Base-by-base conservation (phyloP, 306 rosid genomes). In the Luffa aegyptiaca region DNA sequence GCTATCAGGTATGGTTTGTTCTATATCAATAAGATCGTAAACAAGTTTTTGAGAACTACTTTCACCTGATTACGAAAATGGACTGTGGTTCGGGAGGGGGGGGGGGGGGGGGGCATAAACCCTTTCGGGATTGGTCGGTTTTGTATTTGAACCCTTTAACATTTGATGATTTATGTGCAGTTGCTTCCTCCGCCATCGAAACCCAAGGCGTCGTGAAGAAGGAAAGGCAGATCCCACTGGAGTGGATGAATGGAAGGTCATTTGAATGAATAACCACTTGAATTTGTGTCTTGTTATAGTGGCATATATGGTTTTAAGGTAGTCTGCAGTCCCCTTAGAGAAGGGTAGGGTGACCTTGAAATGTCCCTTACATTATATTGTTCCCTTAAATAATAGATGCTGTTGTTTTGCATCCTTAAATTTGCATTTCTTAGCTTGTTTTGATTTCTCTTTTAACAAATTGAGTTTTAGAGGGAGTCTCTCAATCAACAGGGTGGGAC, bases 131-230 rank as follows among this genome's bases (percentile, higher is more conserved):
- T 68, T 7, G 21, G 46, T 41, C 16, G 6, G 14, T 65, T 65
- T 16, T 65, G 52, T 20, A 5, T 64, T 33, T 2, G 13, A 62
- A 26, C 69, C 33, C 5, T 69, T 37, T 8, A 72, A 26, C 14
- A 20, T 48, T 31, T 31, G 42, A 14, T 8, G 61, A 78, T 48
- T 13, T 20, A 69, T 69, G 58, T 87, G 91, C 90, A 96, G 98
- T 88, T 92, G 88, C 97, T 92, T 79, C 98, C 98, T 8, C 82
- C 93, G 14, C 86, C 90, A 0, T 78, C 85, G 36, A 92, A 92
- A 84, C 82, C 96, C 46, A 95, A 95, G 86, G 72, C 90, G n/a
- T 79, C 83, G 8, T 92, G 83, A 90, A 84, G 81, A 85, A n/a
- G 58, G 31, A 52, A 52, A 68, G 61, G 1, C 9, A 44, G 31